A percentile compares a stretch with the other conserved stretches of the same genome.
These are phyloP conservation scores for Jamesozyma rosinii DNA, from an alignment of 805 yeast species.

Conservation along the genomic window DNA sequence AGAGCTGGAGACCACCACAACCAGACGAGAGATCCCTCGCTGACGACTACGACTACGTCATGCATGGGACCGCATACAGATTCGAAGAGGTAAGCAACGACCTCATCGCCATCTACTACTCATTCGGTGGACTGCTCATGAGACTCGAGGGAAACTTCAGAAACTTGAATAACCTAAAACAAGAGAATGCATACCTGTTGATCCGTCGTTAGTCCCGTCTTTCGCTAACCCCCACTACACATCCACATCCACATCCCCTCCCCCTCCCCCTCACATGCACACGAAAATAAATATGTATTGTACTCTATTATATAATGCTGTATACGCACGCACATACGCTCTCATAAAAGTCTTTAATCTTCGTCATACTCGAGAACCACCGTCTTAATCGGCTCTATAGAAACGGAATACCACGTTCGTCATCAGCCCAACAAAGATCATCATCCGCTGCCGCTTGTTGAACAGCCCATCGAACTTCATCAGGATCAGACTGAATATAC, in stretches of 20 bases:
- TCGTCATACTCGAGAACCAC: too few relatives aligned
- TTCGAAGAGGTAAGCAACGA: constrained; percentile 73
- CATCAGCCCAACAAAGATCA: constrained; percentile 61
- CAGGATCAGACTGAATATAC: constrained; percentile 59
- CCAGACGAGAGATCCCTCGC: constrained; percentile 79
- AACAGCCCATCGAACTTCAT: constrained; percentile 52
- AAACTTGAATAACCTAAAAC: constrained; percentile 78
- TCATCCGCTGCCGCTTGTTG: constrained; percentile 53
- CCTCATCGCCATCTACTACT: constrained; percentile 77
- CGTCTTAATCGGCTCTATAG: constrained; percentile 6
- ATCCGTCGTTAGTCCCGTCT: constrained; percentile 46
- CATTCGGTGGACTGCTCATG: constrained; percentile 91
- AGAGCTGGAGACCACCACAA: constrained; percentile 51
- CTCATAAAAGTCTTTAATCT: not conserved
- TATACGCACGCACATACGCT: not conserved
- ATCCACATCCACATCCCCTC: not conserved
- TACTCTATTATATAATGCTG: too few relatives aligned
- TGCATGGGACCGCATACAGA: constrained; percentile 96
- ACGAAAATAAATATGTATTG: too few relatives aligned
- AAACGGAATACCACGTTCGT: constrained; percentile 62
- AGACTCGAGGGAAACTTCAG: constrained; percentile 93
- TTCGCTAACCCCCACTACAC: not conserved
- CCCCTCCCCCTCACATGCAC: too few relatives aligned
- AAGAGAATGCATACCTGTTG: constrained; percentile 84
- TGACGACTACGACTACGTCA: constrained; percentile 95